Conservation (phyloP, 2,329 filamentous ascomycete species). For the Pochonia chlamydosporia region DNA sequence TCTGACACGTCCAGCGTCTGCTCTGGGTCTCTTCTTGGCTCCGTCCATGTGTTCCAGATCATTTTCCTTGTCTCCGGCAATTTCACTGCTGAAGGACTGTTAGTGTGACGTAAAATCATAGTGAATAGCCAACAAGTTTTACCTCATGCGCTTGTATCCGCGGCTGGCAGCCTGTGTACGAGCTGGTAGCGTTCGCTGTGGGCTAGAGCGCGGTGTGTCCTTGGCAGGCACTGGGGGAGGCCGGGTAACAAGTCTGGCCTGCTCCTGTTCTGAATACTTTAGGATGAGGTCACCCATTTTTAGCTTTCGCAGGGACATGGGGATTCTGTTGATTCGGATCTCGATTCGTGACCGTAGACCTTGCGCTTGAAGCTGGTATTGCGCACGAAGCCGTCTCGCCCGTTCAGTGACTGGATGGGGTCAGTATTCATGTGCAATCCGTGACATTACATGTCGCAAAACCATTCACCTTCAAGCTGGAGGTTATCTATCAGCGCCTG, state of each 20-base stretch:
- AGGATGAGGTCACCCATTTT: conserved; percentile 75
- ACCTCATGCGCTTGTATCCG: conserved; percentile 47
- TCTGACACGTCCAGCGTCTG: conserved; percentile 29
- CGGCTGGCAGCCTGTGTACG: conserved; percentile 18
- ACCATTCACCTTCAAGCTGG: conserved; percentile 73
- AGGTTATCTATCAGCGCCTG: conserved; percentile 84
- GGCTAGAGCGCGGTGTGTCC: conserved; percentile 33
- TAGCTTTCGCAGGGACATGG: conserved; percentile 67
- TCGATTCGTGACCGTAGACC: conserved; percentile 81
- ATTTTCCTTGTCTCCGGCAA: conserved; percentile 73
- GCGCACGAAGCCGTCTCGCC: conserved; percentile 78
- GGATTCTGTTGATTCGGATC: conserved; percentile 89
- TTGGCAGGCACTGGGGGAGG: conserved; percentile 47
- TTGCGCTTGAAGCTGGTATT: conserved; percentile 84
- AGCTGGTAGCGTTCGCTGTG: conserved; percentile 25
- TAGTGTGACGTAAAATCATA: conserved; percentile 8
- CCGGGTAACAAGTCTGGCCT: conserved; percentile 29
- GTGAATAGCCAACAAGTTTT: neutral
- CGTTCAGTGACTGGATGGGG: conserved; percentile 68
- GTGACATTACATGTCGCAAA: conserved; percentile 5
- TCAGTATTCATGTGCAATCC: neutral
- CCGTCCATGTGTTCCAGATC: conserved; percentile 52
- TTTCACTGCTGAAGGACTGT: conserved; percentile 49
- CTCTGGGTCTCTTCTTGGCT: conserved; percentile 62
- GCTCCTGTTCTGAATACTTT: conserved; percentile 41